These are phyloP conservation scores for Yamadazyma laniorum DNA, from an alignment of 805 yeast genomes.

Conservation along the genomic window DNA sequence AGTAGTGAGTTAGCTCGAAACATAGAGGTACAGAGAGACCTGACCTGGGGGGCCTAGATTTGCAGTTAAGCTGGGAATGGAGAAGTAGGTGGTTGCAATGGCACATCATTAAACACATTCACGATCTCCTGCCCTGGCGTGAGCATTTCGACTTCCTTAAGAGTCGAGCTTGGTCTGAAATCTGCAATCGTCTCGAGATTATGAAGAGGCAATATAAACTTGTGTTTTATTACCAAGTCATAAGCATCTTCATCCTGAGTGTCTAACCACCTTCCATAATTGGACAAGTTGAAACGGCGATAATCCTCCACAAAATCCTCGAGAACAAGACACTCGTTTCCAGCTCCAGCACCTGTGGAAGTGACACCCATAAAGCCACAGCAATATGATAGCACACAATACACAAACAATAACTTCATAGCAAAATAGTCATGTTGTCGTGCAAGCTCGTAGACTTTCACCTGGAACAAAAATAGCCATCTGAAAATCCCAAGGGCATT, in stretches of 20 bases:
- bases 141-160: too few relatives aligned
- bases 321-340: conserved; percentile 19
- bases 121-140: too few relatives aligned
- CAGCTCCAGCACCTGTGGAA: conserved; percentile 19
- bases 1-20: too few relatives aligned
- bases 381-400: conserved; percentile 17
- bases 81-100: too few relatives aligned
- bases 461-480: conserved; percentile 22
- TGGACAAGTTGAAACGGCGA: conserved; percentile 11
- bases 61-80: too few relatives aligned
- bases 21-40: too few relatives aligned
- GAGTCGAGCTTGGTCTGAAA: too few relatives aligned
- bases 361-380: not conserved
- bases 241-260: conserved; percentile 10
- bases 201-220: not conserved
- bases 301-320: conserved; percentile 20
- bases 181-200: not conserved
- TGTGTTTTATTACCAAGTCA: conserved; percentile 4
- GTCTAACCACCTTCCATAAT: conserved; percentile 15
- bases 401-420: conserved; percentile 21
- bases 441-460: conserved; percentile 17
- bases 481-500: conserved; percentile 25
- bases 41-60: too few relatives aligned
- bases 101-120: too few relatives aligned
- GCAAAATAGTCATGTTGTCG: conserved; percentile 22